Evolutionary conservation across 2,329 filamentous ascomycete genomes (phyloP).

Genomic region (Tolypocladium paradoxum): DNA sequence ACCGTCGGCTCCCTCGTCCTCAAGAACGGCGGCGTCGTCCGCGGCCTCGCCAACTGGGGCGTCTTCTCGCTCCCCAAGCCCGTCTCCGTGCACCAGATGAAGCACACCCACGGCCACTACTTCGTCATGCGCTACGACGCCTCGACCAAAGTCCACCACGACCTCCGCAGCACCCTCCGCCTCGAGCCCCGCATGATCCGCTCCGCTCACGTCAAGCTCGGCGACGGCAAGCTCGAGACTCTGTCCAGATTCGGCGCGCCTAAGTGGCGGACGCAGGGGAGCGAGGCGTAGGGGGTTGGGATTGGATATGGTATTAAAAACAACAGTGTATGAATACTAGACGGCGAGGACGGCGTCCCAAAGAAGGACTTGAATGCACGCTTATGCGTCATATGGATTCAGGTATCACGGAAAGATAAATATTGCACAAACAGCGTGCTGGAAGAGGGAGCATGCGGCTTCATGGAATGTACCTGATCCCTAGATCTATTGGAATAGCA

Average conservation of each 20-base stretch:
- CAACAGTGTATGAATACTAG: background rate
- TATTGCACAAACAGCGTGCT: background rate
- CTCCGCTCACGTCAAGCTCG: constrained; percentile 78
- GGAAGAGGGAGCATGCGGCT: background rate
- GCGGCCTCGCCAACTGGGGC: constrained; percentile 92
- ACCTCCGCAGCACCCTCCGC: constrained; percentile 63
- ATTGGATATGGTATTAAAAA: background rate
- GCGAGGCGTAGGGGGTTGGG: constrained; percentile 17
- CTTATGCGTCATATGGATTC: background rate
- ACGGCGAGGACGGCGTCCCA: background rate
- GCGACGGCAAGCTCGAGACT: constrained; percentile 46
- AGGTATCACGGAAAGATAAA: background rate
- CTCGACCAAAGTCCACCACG: constrained; percentile 59
- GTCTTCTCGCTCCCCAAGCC: constrained; percentile 77
- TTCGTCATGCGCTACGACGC: constrained; percentile 96
- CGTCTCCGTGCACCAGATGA: constrained; percentile 68
- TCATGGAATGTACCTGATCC: background rate
- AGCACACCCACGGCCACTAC: constrained; percentile 82
- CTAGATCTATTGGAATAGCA: background rate
- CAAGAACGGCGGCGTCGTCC: constrained; percentile 74
- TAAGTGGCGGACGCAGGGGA: constrained; percentile 32
- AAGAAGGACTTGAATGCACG: background rate
- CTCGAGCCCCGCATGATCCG: constrained; percentile 88
- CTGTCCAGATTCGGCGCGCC: constrained; percentile 37
- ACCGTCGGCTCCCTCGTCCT: constrained; percentile 78